Conservation (phyloP, 768 basidiomycete species). For the Aureoboletus auriporus region DNA sequence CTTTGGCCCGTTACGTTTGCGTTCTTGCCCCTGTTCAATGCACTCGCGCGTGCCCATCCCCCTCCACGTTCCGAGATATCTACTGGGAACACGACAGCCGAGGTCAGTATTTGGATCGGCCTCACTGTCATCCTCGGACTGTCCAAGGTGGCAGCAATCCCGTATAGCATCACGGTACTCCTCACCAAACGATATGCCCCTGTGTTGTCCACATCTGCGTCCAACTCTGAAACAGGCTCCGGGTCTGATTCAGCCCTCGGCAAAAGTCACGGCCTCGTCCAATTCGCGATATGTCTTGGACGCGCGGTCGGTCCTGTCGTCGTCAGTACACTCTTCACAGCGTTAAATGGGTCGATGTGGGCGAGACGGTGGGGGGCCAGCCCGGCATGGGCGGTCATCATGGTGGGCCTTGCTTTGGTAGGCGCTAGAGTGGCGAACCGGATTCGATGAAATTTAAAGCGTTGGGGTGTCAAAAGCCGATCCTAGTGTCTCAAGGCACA, state of each 20-base stretch:
- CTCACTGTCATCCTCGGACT: conserved; percentile 39
- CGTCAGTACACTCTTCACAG: conserved; percentile 19
- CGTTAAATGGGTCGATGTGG: conserved; percentile 8
- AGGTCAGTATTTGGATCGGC: conserved; percentile 43
- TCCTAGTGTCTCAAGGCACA: no score
- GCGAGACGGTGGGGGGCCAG: neutral
- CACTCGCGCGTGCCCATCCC: neutral
- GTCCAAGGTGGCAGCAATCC: conserved; percentile 23
- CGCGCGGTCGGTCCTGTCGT: conserved; percentile 48
- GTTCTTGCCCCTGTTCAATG: conserved; percentile 3
- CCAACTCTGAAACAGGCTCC: neutral
- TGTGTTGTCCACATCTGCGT: conserved; percentile 11
- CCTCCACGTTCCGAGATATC: neutral
- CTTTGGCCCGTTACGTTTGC: conserved; percentile 5
- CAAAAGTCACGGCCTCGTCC: conserved; percentile 58
- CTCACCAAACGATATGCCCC: conserved; percentile 49
- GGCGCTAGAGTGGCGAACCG: conserved; percentile 11
- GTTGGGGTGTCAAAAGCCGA: no score
- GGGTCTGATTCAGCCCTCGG: conserved; percentile 38
- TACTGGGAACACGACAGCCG: neutral
- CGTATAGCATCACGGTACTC: conserved; percentile 51
- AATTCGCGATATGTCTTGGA: conserved; percentile 51
- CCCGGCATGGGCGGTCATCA: conserved; percentile 6
- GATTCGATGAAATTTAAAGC: neutral
- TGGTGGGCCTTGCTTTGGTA: conserved; percentile 1